Percentiles rank a stretch among this genome's conserved stretches.
Conservation (phyloP, 1,284 basidiomycete species). For the Trichosporon coremiiforme region DNA sequence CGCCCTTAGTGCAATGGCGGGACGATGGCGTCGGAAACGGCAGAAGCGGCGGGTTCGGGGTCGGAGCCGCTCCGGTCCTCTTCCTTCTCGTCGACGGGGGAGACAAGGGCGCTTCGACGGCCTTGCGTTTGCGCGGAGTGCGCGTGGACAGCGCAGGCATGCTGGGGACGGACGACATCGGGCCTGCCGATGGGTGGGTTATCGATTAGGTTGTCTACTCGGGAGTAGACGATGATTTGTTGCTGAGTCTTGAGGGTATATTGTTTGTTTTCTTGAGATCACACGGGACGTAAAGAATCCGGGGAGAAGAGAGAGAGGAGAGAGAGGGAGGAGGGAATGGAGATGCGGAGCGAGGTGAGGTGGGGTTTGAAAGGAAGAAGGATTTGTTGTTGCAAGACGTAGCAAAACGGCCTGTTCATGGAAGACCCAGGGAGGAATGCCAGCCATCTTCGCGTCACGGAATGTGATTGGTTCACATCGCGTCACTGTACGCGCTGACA, state of each 20-base stretch:
- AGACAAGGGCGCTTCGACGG: neutral
- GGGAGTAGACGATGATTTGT: neutral
- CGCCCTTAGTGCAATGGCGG: constrained; percentile 7
- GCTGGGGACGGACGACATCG: constrained; percentile 2
- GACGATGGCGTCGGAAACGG: constrained; percentile 24
- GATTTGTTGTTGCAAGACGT: constrained; percentile 6
- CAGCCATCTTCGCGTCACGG: constrained; percentile 4
- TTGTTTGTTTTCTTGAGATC: neutral
- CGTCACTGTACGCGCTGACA: constrained; percentile 9
- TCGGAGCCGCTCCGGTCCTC: neutral
- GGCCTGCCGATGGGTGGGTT: constrained; percentile 17
- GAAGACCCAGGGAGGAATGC: neutral
- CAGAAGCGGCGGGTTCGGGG: constrained; percentile 18
- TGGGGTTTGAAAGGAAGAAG: neutral
- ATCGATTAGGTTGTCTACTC: neutral
- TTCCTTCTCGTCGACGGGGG: constrained; percentile 11
- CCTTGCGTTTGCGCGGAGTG: constrained; percentile 22
- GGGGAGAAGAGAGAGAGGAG: neutral
- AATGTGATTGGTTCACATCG: neutral
- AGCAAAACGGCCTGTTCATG: neutral
- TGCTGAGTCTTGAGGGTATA: neutral
- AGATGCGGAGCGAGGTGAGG: neutral
- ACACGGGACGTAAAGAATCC: neutral
- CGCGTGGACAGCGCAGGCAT: constrained; percentile 22
- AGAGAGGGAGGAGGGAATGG: neutral